Evolutionary conservation across 2,329 filamentous ascomycete genomes (phyloP), one percentile per base, ranked within the genome.

Genomic region (Ophiostoma tasmaniense): DNA sequence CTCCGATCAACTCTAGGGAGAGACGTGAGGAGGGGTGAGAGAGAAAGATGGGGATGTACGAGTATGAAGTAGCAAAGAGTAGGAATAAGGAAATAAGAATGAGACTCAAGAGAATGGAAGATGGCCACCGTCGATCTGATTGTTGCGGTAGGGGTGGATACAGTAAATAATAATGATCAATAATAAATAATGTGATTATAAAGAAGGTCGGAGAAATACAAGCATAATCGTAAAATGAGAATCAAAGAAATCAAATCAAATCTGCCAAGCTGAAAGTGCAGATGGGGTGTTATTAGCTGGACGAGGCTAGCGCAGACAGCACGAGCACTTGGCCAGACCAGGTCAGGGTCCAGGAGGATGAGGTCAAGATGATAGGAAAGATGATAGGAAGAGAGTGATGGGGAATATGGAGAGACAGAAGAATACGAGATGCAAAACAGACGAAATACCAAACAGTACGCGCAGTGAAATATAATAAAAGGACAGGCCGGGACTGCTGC

Each of bases 181-280:
- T 25, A 25, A 55, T 25, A 25, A 55, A 28, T 55, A 10, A 55
- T 11, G 7, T 13, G n/a, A 22, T 6, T n/a, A 8, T 13, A 25
- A 28, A 10, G 22, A 22, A 22, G 25, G 50, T 25, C 39, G n/a
- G 64, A 45, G 42, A 6, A 45, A 45, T 42, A 62, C 50, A 33
- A 33, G 33, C 33, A 33, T 33, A 33, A 33, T n/a, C n/a, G n/a
- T n/a, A n/a, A 33, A 45, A 11, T 39, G 14, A n/a, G 17, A 45
- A 45, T 45, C 39, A 45, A 39, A 61, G 67, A 37, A 62, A 66
- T 45, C 66, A 67, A 50, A 70, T 70, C 68, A 67, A 35, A 37
- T 42, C 11, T 59, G 65, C 33, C 64, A 45, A 61, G 55, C 64
- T 64, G 52, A 65, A 28, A 17, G 65, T 67, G 42, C 20, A 17